phyloP scores from a whole-genome alignment of 768 basidiomycete species.

The Tulasnella sp. region DNA sequence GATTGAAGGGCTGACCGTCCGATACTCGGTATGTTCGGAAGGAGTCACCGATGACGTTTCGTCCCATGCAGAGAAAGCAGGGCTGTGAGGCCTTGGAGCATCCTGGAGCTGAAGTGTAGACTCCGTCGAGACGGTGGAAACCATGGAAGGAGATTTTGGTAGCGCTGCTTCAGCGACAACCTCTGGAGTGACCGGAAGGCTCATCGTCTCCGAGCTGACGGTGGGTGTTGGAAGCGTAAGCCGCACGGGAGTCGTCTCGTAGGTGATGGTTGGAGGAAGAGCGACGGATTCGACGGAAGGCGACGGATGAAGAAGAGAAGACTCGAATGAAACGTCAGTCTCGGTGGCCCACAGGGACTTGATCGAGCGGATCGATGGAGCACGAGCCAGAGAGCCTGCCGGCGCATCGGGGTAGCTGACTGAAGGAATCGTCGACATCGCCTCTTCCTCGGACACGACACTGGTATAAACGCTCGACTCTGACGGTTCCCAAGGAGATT shows the following conservation, averaged over 20 bases:
- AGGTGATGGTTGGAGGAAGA: conserved; percentile 44
- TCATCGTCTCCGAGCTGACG: not conserved
- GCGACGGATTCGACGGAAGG: conserved; percentile 48
- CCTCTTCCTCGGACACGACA: not conserved
- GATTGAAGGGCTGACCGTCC: not conserved
- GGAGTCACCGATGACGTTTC: conserved; percentile 17
- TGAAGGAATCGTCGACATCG: not conserved
- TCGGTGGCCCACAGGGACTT: conserved; percentile 53
- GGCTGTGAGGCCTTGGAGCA: not conserved
- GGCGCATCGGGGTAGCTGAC: conserved; percentile 2
- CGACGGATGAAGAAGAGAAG: conserved; percentile 68
- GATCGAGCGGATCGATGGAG: conserved; percentile 25
- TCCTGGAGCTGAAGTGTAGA: not conserved
- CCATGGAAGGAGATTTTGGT: not conserved
- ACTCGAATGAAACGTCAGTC: conserved; percentile 69
- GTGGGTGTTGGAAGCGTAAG: conserved; percentile 6
- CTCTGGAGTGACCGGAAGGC: not conserved
- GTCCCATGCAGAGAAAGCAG: conserved; percentile 10
- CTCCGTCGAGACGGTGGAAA: not conserved
- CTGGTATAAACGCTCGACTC: conserved; percentile 10
- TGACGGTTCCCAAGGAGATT: not conserved
- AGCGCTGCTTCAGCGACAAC: not conserved
- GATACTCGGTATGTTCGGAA: not conserved
- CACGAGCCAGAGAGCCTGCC: conserved; percentile 13
- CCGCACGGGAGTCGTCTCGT: conserved; percentile 41